Conservation (phyloP, 2,329 filamentous ascomycete species). For the Aspergillus bombycis region DNA sequence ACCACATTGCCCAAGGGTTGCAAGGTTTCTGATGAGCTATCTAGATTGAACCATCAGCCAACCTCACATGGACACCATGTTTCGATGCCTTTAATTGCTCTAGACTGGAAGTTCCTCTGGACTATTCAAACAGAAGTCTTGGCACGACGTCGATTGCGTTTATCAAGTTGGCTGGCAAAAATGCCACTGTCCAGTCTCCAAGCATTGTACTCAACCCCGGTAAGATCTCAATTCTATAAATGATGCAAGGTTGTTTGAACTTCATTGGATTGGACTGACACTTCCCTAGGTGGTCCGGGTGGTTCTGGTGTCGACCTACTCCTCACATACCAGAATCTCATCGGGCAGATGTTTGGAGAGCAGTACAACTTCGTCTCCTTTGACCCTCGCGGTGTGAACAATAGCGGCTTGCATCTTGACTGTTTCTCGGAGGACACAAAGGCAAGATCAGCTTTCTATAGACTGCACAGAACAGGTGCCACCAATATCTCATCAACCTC, state of each 20-base stretch:
- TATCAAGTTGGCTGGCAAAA: conserved; percentile 22
- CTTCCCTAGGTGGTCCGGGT: conserved; percentile 38
- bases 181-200: conserved; percentile 20
- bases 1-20: conserved; percentile 1
- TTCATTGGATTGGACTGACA: conserved; percentile 10
- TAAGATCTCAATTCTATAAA: conserved; percentile 10
- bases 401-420: conserved; percentile 30
- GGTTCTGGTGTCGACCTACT: conserved; percentile 29
- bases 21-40: conserved; percentile 12
- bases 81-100: conserved; percentile 18
- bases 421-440: conserved; percentile 29
- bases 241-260: neutral
- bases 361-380: conserved; percentile 49
- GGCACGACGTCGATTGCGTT: conserved; percentile 22
- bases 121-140: conserved; percentile 9
- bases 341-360: conserved; percentile 38
- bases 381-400: conserved; percentile 47
- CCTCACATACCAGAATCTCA: conserved; percentile 23
- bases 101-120: conserved; percentile 19
- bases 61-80: conserved; percentile 20
- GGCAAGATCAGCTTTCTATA: conserved; percentile 23
- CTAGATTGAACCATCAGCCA: conserved; percentile 19
- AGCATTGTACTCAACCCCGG: conserved; percentile 18
- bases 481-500: conserved; percentile 31
- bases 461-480: conserved; percentile 28